Percentiles rank a stretch among this genome's conserved stretches.
phyloP scores from a whole-genome alignment of 768 basidiomycete species.

The Leccinum subtestaceum region DNA sequence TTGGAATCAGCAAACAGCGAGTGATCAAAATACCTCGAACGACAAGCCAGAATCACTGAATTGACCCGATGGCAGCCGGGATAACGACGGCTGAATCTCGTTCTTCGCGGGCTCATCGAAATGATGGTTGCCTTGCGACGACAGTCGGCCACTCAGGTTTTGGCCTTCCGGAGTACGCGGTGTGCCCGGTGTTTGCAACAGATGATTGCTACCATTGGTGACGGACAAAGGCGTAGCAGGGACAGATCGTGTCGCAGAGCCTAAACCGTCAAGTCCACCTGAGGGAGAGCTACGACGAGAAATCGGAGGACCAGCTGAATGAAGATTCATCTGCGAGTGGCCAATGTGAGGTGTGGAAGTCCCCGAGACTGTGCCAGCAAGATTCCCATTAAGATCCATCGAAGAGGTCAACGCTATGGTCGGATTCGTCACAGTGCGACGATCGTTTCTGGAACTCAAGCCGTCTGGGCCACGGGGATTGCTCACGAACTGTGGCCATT shows the following conservation, averaged over 20 bases:
- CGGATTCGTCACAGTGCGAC: constrained; percentile 74
- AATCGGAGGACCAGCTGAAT: constrained; percentile 36
- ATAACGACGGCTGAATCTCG: constrained; percentile 72
- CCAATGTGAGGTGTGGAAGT: constrained; percentile 62
- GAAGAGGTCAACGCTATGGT: constrained; percentile 61
- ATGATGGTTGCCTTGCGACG: constrained; percentile 43
- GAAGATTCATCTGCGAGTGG: constrained; percentile 49
- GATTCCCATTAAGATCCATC: constrained; percentile 47
- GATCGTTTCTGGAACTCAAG: constrained; percentile 51
- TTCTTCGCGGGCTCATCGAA: constrained; percentile 48
- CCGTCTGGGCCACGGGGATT: constrained; percentile 61
- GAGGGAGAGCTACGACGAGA: constrained; percentile 78
- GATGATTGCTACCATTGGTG: constrained; percentile 45
- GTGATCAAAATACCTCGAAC: constrained; percentile 48
- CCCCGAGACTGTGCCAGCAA: constrained; percentile 50
- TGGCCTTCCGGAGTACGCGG: constrained; percentile 63
- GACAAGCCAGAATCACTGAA: constrained; percentile 55
- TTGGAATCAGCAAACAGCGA: not conserved
- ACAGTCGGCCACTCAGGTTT: constrained; percentile 60
- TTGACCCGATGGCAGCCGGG: constrained; percentile 57
- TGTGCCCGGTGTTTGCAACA: constrained; percentile 62
- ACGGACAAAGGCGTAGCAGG: constrained; percentile 74
- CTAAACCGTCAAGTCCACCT: constrained; percentile 57
- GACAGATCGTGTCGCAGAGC: constrained; percentile 69
- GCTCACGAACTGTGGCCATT: constrained; percentile 90